These are phyloP conservation scores for Rhodotorula toruloides DNA, from an alignment of 768 basidiomycete species.

Conservation along the genomic window DNA sequence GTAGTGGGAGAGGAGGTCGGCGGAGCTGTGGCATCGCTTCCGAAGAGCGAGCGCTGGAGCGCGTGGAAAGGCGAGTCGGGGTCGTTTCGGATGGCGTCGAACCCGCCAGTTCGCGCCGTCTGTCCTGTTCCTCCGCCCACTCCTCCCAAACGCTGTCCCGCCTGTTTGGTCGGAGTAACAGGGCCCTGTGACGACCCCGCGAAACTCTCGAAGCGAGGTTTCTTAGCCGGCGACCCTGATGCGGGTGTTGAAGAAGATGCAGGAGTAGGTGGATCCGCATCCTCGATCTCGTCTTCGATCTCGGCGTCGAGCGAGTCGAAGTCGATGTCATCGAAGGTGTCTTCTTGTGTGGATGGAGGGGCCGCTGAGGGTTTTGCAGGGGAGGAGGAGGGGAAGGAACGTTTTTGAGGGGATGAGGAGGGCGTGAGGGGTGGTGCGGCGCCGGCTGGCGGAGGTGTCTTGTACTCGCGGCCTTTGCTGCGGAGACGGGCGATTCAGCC, in stretches of 20 bases:
- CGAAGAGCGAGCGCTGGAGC: constrained; percentile 18
- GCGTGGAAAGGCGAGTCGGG: constrained; percentile 26
- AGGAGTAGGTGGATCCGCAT: constrained; percentile 8
- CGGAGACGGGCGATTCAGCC: neutral
- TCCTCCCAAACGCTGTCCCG: neutral
- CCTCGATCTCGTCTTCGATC: constrained; percentile 13
- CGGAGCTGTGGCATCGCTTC: neutral
- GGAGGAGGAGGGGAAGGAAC: neutral
- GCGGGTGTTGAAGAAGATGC: neutral
- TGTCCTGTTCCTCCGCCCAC: neutral
- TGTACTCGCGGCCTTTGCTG: constrained; percentile 16
- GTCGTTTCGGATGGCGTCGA: constrained; percentile 17
- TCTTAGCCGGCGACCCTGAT: constrained; percentile 1
- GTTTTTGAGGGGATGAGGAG: constrained; percentile 5
- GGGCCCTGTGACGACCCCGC: neutral
- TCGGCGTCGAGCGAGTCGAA: constrained; percentile 4
- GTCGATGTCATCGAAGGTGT: constrained; percentile 18
- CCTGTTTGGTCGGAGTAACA: neutral
- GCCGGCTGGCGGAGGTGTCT: constrained; percentile 6
- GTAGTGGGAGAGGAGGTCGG: neutral
- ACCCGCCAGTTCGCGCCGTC: neutral
- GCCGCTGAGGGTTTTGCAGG: constrained; percentile 1
- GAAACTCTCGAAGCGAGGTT: constrained; percentile 3
- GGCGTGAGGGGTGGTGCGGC: neutral
- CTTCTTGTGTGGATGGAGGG: neutral